Evolutionary conservation across 352 stramenopile species (phyloP).

Genomic region (Phytopythium ostracodes): DNA sequence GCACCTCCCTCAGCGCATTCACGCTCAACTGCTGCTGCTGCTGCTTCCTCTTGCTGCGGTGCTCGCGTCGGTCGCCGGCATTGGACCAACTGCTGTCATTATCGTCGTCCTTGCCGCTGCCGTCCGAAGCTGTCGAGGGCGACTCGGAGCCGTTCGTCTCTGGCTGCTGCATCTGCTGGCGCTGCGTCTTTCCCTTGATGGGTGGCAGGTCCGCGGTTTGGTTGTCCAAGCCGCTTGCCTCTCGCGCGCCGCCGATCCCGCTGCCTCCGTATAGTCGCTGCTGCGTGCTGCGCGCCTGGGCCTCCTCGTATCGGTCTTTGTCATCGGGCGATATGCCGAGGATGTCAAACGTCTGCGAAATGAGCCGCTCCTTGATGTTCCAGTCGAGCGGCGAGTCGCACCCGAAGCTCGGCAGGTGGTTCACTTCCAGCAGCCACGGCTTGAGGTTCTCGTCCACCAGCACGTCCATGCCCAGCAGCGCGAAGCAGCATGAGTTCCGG

Average conservation of each 20-base stretch:
- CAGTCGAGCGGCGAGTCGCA: conserved; percentile 94
- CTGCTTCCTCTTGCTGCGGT: conserved; percentile 6
- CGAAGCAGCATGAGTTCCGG: conserved; percentile 68
- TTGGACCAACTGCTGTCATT: not conserved
- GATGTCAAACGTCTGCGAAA: conserved; percentile 90
- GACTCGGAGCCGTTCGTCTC: conserved; percentile 4
- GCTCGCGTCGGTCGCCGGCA: not conserved
- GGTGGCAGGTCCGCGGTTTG: conserved; percentile 11
- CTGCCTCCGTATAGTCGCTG: conserved; percentile 52
- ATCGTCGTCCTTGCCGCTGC: conserved; percentile 1
- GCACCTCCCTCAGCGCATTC: conserved; percentile 33
- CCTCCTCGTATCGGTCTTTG: conserved; percentile 69
- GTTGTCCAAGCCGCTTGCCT: conserved; percentile 24
- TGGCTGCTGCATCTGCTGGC: conserved; percentile 7
- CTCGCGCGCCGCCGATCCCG: conserved; percentile 3
- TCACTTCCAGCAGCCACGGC: conserved; percentile 97
- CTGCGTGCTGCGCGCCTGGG: conserved; percentile 60
- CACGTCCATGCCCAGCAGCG: conserved; percentile 96
- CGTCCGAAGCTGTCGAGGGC: not conserved
- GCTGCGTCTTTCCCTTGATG: conserved; percentile 7
- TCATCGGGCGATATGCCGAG: conserved; percentile 79
- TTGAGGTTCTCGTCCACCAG: conserved; percentile 94
- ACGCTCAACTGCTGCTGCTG: conserved; percentile 17
- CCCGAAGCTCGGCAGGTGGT: conserved; percentile 94
- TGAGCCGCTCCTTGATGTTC: conserved; percentile 94